Conservation (phyloP, 2,329 filamentous ascomycete species). For the Capronia epimyces region DNA sequence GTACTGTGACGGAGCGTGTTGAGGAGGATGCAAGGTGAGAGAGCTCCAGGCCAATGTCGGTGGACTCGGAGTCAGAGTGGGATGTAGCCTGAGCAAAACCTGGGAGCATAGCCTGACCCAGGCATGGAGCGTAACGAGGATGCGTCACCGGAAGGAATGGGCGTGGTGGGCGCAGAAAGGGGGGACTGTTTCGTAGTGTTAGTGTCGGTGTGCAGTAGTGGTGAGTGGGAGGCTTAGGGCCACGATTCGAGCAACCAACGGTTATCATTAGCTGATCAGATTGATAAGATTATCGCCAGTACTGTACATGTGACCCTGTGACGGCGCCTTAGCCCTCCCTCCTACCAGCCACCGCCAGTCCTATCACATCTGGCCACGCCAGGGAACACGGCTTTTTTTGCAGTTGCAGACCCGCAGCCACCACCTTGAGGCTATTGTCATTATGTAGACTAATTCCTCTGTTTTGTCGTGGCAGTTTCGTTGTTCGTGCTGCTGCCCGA, state of each 20-base stretch:
- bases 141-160: background rate
- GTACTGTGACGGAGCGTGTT: slow-evolving; percentile 5
- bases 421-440: background rate
- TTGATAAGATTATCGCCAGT: slow-evolving; percentile 21
- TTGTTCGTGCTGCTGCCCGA: background rate
- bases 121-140: background rate
- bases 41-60: slow-evolving; percentile 14
- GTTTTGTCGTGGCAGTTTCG: background rate
- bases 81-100: slow-evolving; percentile 11
- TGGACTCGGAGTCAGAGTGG: slow-evolving; percentile 5
- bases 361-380: slow-evolving; percentile 1
- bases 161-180: background rate
- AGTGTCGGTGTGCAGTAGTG: background rate
- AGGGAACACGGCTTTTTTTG: too few species aligned
- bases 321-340: background rate
- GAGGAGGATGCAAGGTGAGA: slow-evolving; percentile 9
- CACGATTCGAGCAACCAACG: background rate
- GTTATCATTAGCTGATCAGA: slow-evolving; percentile 20
- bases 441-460: background rate
- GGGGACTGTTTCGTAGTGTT: background rate
- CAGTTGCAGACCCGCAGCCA: background rate
- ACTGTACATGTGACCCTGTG: background rate
- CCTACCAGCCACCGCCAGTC: background rate
- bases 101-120: slow-evolving; percentile 15
- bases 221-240: background rate